Evolutionary conservation across 108 stramenopile species (phyloP).

Genomic region (Pseudonitzschia pungens): DNA sequence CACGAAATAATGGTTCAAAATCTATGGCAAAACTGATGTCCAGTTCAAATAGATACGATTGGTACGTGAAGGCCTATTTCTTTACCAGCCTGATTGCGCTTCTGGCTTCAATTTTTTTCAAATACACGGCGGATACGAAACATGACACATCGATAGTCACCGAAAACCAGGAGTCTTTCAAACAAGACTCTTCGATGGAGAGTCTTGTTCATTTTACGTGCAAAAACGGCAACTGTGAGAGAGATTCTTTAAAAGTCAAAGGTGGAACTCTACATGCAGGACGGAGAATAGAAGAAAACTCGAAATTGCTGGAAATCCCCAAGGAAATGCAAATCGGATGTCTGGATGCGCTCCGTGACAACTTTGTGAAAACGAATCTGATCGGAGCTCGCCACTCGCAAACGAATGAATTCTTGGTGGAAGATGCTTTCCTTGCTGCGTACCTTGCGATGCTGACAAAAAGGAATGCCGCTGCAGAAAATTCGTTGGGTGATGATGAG

Average conservation of each 20-base stretch:
- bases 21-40: not conserved
- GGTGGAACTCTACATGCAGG: not conserved
- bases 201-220: constrained; percentile 1
- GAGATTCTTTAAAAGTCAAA: not conserved
- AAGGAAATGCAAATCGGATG: constrained; percentile 67
- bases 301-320: constrained; percentile 44
- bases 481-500: not conserved
- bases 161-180: not conserved
- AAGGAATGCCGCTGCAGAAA: not conserved
- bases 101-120: not conserved
- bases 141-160: not conserved
- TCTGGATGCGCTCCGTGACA: constrained; percentile 68
- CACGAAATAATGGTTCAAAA: not conserved
- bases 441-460: constrained; percentile 32
- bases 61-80: not conserved
- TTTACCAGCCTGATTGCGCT: not conserved
- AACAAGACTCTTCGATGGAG: not conserved
- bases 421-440: constrained; percentile 60
- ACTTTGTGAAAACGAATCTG: constrained; percentile 43
- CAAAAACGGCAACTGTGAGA: constrained; percentile 2
- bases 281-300: constrained; percentile 2
- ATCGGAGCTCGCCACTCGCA: constrained; percentile 41
- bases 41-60: not conserved
- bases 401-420: constrained; percentile 51
- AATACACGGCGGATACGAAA: not conserved